Evolutionary conservation across 2,329 filamentous ascomycete genomes (phyloP).

Genomic region (Ceratocystis ficicola): DNA sequence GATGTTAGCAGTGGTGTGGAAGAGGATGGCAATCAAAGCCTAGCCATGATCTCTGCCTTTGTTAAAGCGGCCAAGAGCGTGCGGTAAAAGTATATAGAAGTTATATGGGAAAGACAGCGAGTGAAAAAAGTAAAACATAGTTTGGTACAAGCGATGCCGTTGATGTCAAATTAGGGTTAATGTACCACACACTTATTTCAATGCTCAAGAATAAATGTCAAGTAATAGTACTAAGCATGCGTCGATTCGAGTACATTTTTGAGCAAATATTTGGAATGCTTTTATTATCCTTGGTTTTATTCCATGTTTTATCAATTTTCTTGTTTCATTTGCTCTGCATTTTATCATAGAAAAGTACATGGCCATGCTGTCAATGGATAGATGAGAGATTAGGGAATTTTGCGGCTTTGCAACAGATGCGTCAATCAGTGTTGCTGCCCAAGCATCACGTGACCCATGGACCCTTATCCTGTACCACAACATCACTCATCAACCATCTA

Average conservation of each 20-base stretch:
- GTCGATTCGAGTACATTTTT: too few relatives aligned
- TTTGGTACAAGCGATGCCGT: not conserved
- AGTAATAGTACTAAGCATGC: not conserved
- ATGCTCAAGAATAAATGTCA: not conserved
- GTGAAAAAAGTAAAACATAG: not conserved
- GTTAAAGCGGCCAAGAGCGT: constrained; percentile 59
- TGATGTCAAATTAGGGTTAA: not conserved
- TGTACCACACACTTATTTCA: not conserved
- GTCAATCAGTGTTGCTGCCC: not conserved
- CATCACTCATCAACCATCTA: not conserved
- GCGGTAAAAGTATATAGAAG: constrained; percentile 29
- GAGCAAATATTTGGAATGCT: too few relatives aligned
- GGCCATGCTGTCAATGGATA: too few relatives aligned
- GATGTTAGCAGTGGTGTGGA: constrained; percentile 95
- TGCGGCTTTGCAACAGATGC: not conserved
- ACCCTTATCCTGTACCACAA: constrained; percentile 6
- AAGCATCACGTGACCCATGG: not conserved
- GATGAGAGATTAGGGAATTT: not conserved
- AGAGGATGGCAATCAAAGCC: constrained; percentile 63
- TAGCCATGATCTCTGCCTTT: constrained; percentile 71
- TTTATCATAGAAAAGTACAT: too few relatives aligned
- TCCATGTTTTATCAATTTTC: too few relatives aligned
- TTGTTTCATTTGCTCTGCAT: too few relatives aligned
- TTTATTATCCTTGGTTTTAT: too few relatives aligned
- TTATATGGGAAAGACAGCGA: not conserved